phyloP scores from a whole-genome alignment of 192 early-diverging fungal genomes.

The Dissophora ornata region DNA sequence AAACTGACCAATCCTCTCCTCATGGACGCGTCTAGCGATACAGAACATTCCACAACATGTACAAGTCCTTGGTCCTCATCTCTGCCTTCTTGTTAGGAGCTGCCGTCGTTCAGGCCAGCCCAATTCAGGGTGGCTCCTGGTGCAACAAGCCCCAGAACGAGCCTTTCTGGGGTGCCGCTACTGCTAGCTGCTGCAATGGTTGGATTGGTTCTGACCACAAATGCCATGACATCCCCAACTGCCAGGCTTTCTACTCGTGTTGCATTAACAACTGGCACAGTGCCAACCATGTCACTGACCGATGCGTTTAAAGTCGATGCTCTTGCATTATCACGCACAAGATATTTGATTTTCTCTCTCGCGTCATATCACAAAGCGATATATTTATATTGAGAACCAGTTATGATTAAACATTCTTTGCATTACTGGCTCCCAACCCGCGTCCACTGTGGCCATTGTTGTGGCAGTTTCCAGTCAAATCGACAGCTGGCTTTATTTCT shows the following conservation, averaged over 20 bases:
- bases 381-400: too few relatives aligned
- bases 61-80: slow-evolving; percentile 42
- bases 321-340: too few relatives aligned
- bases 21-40: too few relatives aligned
- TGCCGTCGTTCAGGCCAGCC: slow-evolving; percentile 21
- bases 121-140: slow-evolving; percentile 25
- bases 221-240: slow-evolving; percentile 36
- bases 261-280: slow-evolving; percentile 35
- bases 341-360: too few relatives aligned
- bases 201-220: slow-evolving; percentile 26
- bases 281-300: slow-evolving; percentile 25
- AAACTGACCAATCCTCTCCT: too few relatives aligned
- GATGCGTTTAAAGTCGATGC: slow-evolving; percentile 36
- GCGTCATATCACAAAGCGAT: too few relatives aligned
- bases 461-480: too few relatives aligned
- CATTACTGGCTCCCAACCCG: too few relatives aligned
- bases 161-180: slow-evolving; percentile 38
- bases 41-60: too few relatives aligned
- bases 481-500: too few relatives aligned
- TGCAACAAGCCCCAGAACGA: slow-evolving; percentile 38
- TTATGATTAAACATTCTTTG: too few relatives aligned
- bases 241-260: slow-evolving; percentile 35
- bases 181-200: slow-evolving; percentile 32
- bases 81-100: slow-evolving; percentile 24
- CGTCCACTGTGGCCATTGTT: too few relatives aligned